Base-by-base conservation (phyloP, 2,329 filamentous ascomycete genomes). In the Trichophyton rubrum region DNA sequence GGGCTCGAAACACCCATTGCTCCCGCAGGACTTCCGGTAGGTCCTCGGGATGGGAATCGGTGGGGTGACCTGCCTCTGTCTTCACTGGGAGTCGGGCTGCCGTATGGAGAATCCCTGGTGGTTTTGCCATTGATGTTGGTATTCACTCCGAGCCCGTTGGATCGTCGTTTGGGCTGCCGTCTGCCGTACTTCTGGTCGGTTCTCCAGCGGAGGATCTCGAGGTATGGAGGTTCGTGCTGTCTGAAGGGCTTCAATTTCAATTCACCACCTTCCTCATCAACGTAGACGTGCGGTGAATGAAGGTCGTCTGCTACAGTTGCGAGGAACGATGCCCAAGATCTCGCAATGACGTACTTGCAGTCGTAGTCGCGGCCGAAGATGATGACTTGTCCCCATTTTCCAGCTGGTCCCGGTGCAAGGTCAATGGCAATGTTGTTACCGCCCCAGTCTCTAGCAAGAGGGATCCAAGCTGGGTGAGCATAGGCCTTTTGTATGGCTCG, bases 281-380 rank as follows among this genome's bases (percentile, higher is more conserved):
- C 88, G 68, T 85, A 88, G 79, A 90, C 91, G 74, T 96, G 95
- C 64, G 89, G 88, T 66, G 89, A 93, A 76, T 83, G 85, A 68
- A 99, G 78, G 70, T 99, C 93, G 69, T 99, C 93, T 33, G 93
- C 90, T 5, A 96, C 83, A 35, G 85, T 83, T 58, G 90, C 90
- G 20, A 99, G 76, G 70, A 99, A 91, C 8, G 87, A 82, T 15
- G 85, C 84, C 93, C 93, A 99, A 0, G 92, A 97, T 63, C 89
- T 85, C 33, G 93, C 89, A 61, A 99, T 82, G 5, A 99, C 93
- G 71, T 96, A 99, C 77, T 99, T 99, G 75, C 89, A 96, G 72
- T 99, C 93, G 75, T 96, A 99, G 76, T 99, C 93, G 63, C 93
- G 89, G 58, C 93, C 93, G 72, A 95, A 96, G 63, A 99, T 82